Base-by-base conservation (phyloP, 345 rosid species). In the Pelargonium nanum region DNA sequence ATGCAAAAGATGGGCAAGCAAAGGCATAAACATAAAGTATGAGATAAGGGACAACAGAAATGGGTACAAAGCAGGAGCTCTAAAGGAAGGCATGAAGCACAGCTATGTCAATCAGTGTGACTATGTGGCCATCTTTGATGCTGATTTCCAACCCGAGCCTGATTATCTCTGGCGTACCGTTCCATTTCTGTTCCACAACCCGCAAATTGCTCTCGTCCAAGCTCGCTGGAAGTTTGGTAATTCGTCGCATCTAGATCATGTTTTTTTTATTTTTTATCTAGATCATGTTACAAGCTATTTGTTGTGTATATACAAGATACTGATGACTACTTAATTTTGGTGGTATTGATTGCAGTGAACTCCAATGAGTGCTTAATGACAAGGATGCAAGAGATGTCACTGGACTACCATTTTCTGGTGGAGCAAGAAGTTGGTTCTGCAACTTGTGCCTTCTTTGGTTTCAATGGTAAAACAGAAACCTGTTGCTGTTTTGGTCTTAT, bases 201-300 rank as follows among this genome's bases (percentile, higher is more conserved):
- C 88, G 0, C 75, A 88, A 53, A 61, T 91, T 23, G 96, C 74
- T 63, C 86, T 91, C 53, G 95, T 88, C 25, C 96, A 91, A 61
- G 81, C 98, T 22, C 96, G 98, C 1, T 91, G 98, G 98, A 84
- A 79, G 77, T 91, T 86, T 45, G 95, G 97, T 91, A 79, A 52
- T 63, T 57, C 23, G 20, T 25, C 21, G 10, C 22, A 5, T 6
- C 8, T 19, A 53, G 15, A 17, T 4, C 19, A 20, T 58, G 62
- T 45, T 30, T n/a, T 13, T 59, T 53, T 19, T 54, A 28, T n/a
- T n/a, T n/a, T n/a, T n/a, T n/a, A n/a, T n/a, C n/a, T n/a, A n/a
- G n/a, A n/a, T n/a, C n/a, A n/a, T n/a, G n/a, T n/a, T n/a, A n/a
- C n/a, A n/a, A n/a, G n/a, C n/a, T n/a, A n/a, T n/a, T n/a, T n/a